These are phyloP conservation scores for Pythium dissimile DNA, from an alignment of 352 stramenopile species.

Conservation along the genomic window DNA sequence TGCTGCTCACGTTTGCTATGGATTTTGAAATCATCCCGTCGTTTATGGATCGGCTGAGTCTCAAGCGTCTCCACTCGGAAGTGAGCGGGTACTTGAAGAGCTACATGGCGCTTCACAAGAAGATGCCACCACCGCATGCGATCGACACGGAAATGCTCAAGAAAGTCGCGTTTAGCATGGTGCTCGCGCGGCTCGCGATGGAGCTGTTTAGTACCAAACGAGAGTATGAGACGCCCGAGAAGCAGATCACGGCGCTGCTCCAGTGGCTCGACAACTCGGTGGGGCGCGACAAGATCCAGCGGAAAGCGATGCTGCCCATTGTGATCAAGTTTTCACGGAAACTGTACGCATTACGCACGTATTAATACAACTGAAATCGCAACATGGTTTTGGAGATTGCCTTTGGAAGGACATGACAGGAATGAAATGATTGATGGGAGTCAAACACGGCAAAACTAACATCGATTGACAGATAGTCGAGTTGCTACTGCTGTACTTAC, in stretches of 20 bases:
- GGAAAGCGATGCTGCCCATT: conserved; percentile 54
- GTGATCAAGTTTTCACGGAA: conserved; percentile 76
- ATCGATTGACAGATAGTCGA: too few relatives aligned
- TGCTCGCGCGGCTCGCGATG: conserved; percentile 61
- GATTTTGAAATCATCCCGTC: conserved; percentile 80
- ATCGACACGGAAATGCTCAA: conserved; percentile 65
- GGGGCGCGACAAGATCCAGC: conserved; percentile 65
- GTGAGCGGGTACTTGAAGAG: conserved; percentile 53
- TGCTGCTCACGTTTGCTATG: conserved; percentile 68
- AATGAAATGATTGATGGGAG: too few relatives aligned
- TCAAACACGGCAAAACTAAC: too few relatives aligned
- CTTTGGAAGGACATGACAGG: too few relatives aligned
- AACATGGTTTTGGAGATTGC: conserved; percentile 8
- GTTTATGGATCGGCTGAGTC: conserved; percentile 74
- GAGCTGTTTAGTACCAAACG: conserved; percentile 59
- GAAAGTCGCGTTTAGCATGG: conserved; percentile 65
- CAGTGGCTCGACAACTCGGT: conserved; percentile 78
- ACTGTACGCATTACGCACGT: conserved; percentile 38
- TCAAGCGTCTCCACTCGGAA: conserved; percentile 70
- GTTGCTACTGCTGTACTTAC: too few relatives aligned
- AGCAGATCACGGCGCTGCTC: conserved; percentile 63
- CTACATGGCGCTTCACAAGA: conserved; percentile 56
- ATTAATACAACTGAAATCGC: background rate
- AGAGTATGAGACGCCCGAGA: conserved; percentile 69
- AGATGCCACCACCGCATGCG: conserved; percentile 34